These are phyloP conservation scores for Pseudonitzschia multiseries DNA, from an alignment of 108 stramenopile species.

Conservation along the genomic window DNA sequence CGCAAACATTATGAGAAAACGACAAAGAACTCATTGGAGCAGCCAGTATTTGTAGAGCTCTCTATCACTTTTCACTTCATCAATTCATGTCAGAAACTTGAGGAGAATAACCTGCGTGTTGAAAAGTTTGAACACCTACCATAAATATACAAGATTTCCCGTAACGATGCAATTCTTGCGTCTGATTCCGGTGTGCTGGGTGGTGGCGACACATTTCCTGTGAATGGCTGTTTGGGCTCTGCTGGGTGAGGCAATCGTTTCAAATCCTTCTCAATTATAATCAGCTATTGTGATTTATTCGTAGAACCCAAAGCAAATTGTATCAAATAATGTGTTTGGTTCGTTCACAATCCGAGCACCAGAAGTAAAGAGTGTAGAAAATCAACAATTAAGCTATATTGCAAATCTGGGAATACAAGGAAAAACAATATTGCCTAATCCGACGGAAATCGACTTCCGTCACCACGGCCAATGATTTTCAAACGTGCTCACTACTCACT, in stretches of 20 bases:
- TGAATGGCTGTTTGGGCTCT: slow-evolving; percentile 42
- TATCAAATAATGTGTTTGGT: not conserved
- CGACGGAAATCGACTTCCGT: not conserved
- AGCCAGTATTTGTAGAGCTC: not conserved
- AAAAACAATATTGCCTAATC: not conserved
- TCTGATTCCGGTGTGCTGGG: slow-evolving; percentile 27
- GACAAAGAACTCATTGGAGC: not conserved
- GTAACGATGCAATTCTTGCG: slow-evolving; percentile 29
- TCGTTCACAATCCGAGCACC: not conserved
- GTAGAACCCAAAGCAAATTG: not conserved
- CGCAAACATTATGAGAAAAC: not conserved
- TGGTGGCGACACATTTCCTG: slow-evolving; percentile 31
- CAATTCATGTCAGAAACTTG: too few species aligned
- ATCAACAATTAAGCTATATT: not conserved
- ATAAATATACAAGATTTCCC: slow-evolving; percentile 43
- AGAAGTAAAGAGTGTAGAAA: not conserved
- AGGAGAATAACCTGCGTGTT: not conserved
- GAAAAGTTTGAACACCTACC: not conserved
- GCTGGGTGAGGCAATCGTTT: slow-evolving; percentile 68
- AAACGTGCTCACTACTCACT: slow-evolving; percentile 9
- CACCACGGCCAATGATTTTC: not conserved
- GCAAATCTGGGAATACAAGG: not conserved
- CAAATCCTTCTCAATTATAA: slow-evolving; percentile 85
- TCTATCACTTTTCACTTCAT: not conserved
- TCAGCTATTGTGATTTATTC: slow-evolving; percentile 22